These are phyloP conservation scores for Vitis hybrid DNA, from an alignment of 177 flowering plant species.

Conservation along the genomic window DNA sequence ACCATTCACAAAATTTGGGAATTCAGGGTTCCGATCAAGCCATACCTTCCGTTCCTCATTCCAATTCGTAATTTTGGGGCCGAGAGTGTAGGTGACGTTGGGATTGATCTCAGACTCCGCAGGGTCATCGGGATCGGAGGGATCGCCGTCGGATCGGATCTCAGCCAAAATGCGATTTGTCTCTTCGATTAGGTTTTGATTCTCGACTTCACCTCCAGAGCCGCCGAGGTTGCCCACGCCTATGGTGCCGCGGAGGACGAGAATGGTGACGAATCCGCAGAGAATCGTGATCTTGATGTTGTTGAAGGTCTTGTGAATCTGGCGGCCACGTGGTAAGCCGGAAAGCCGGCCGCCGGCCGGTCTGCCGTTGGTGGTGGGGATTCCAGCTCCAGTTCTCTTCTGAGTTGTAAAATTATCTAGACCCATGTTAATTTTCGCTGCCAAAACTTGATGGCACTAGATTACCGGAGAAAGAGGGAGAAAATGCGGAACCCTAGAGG, in stretches of 20 bases:
- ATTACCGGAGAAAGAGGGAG: too few relatives aligned
- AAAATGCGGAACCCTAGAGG: too few relatives aligned
- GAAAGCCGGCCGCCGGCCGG: conserved; percentile 15
- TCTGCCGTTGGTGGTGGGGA: conserved; percentile 20
- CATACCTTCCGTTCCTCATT: conserved; percentile 54
- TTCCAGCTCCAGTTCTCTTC: too few relatives aligned
- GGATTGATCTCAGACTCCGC: conserved; percentile 35
- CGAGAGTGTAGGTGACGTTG: conserved; percentile 61
- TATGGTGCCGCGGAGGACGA: conserved; percentile 77
- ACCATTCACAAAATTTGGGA: conserved; percentile 53
- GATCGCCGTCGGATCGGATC: conserved; percentile 76
- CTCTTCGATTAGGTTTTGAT: conserved; percentile 58
- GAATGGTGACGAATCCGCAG: conserved; percentile 86
- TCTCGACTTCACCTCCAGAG: conserved; percentile 47
- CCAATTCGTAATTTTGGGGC: conserved; percentile 69
- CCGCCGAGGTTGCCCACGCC: conserved; percentile 48
- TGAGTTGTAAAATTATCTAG: too few relatives aligned
- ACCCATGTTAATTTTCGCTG: too few relatives aligned
- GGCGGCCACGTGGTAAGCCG: conserved; percentile 56
- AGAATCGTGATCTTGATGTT: conserved; percentile 87
- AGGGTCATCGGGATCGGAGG: conserved; percentile 43
- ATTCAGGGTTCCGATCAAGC: conserved; percentile 58
- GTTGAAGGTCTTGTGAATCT: conserved; percentile 80
- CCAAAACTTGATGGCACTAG: too few relatives aligned
- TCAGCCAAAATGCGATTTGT: conserved; percentile 72